Base-by-base conservation (phyloP, 208 protist species). In the Porcisia deanei region DNA sequence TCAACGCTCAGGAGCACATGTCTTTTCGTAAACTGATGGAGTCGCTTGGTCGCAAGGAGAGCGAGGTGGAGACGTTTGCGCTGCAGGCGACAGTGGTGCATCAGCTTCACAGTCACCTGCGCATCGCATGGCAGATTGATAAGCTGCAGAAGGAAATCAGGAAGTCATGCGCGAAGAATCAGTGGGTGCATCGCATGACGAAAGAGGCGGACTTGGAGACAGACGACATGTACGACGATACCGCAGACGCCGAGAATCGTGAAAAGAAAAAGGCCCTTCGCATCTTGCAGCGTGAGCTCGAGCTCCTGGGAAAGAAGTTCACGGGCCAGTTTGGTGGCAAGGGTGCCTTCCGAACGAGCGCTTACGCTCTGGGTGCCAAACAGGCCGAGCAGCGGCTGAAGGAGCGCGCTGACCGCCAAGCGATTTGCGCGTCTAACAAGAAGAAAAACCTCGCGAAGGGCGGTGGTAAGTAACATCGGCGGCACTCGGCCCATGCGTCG, bases 1-100 rank as follows among this genome's bases (percentile, higher is more conserved):
- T 97, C 57, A 92, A 92, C 67, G 96, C 98, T 18, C 79, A 88
- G 53, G 97, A 99, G 81, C 87, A 94, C 81, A 80, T 93, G 65
- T 91, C 88, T 0, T 97, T 95, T 74, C 84, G 84, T 61, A 97
- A 95, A 82, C 77, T 96, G 52, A 87, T 94, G 80, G 86, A 91
- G 73, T 93, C 90, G 22, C 84, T 96, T 22, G 91, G 87, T 16
- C 86, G 91, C 14, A 80, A 75, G 30, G 82, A 86, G 66, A 82
- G 75, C 64, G 83, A 85, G n/a, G 84, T 97, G 73, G 89, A 95
- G 80, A 84, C 82, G 34, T 97, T 96, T 74, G 83, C 91, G 43
- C 68, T 97, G 20, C 89, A 97, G 79, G 86, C 90, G 49, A 91
- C 86, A 5, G 84, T 96, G 54, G 88, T 96, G 52, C 88, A 94